Evolutionary conservation across 148 eudicot species (phyloP), one percentile per base, ranked within the genome.

Genomic region (Nyssa sinensis): DNA sequence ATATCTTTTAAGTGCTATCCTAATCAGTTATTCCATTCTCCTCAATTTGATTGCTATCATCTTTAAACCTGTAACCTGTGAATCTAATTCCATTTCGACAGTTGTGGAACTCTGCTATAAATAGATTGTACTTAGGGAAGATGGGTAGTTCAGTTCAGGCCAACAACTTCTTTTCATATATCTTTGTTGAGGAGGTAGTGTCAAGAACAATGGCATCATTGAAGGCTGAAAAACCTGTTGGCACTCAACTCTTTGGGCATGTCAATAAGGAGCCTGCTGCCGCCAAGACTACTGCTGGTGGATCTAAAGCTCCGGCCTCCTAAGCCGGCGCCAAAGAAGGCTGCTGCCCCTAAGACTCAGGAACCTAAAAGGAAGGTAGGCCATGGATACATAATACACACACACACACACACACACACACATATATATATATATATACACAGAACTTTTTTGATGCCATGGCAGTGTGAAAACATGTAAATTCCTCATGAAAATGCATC

Each of bases 141-240:
- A 64, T 64, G 23, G 34, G n/a, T n/a, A n/a, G n/a, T n/a, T n/a
- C 17, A 64, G 21, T 64, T 19, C 11, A 64, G 21, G 19, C 39
- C 37, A 31, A 21, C 37, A 64, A 31, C 25, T 31, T 64, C 34
- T 16, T 32, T 64, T 64, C 14, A 2, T 14, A 32, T 31, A 63
- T 31, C 35, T 62, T 16, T 64, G 37, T 32, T 13, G 1, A 55
- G 21, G 24, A 19, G 59, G 0, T 32, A 19, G 6, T 5, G n/a
- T 14, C 7, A 64, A 32, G 21, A 64, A 64, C 9, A 64, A 66
- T 66, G 69, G 69, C 69, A 35, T 74, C 78, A 29, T 9, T 70
- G 77, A 79, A 74, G 78, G 78, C 78, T 24, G 78, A 80, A 68
- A 75, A 80, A 71, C 44, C 75, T 21, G 61, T 57, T 41, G 79